Conservation (phyloP, 495 filamentous ascomycete species). For the Penicillium canariense region DNA sequence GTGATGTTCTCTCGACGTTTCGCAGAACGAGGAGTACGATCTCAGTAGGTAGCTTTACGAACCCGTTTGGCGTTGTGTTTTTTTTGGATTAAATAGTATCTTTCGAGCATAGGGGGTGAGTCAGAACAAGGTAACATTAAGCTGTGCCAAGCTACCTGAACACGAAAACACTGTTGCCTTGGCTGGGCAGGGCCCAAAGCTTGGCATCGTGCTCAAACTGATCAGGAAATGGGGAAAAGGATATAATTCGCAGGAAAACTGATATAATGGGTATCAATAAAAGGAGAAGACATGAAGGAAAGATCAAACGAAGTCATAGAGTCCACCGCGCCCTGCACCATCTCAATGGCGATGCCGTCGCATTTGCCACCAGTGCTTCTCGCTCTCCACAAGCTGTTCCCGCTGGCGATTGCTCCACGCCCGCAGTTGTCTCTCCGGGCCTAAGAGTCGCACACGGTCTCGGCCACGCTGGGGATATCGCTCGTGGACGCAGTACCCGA, state of each 20-base stretch:
- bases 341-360: background rate
- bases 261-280: conserved; percentile 7
- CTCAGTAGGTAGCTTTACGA: background rate
- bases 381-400: conserved; percentile 8
- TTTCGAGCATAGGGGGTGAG: background rate
- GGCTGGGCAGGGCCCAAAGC: too few species aligned
- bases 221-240: background rate
- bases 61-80: background rate
- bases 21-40: background rate
- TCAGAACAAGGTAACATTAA: too few species aligned
- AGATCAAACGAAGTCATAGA: background rate
- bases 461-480: conserved; percentile 20
- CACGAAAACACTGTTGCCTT: background rate
- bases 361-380: conserved; percentile 16
- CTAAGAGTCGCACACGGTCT: conserved; percentile 15
- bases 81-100: background rate
- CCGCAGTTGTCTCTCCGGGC: conserved; percentile 21
- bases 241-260: background rate
- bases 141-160: too few species aligned
- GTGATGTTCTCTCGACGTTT: background rate
- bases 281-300: background rate
- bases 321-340: background rate
- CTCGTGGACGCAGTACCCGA: conserved; percentile 13
- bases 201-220: too few species aligned
- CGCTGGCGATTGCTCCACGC: conserved; percentile 14